These are phyloP conservation scores for Medakamo hakoo DNA, from an alignment of 139 green algal species.

Conservation along the genomic window DNA sequence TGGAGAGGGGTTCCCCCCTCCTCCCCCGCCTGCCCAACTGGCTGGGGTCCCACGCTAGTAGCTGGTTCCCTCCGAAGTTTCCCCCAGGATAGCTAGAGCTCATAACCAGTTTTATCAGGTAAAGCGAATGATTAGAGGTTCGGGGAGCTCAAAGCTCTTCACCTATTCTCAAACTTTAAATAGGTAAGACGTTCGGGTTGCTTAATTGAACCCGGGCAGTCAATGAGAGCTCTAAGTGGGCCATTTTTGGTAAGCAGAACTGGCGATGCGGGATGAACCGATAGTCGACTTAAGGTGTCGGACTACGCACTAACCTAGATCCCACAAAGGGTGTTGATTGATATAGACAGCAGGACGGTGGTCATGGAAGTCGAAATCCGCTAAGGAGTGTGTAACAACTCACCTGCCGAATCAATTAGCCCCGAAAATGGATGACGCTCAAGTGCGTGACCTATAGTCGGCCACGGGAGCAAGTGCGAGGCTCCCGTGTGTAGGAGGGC, in stretches of 20 bases:
- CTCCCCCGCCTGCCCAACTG: too few relatives aligned
- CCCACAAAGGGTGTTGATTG: constrained; percentile 88
- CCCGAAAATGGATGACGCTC: constrained; percentile 93
- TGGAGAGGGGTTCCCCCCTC: neutral
- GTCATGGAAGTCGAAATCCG: constrained; percentile 95
- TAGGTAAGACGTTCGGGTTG: constrained; percentile 67
- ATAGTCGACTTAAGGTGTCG: constrained; percentile 76
- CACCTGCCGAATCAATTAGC: constrained; percentile 93
- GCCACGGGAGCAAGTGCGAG: constrained; percentile 71
- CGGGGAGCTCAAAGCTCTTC: constrained; percentile 61
- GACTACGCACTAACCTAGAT: constrained; percentile 86
- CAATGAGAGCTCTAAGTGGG: constrained; percentile 72
- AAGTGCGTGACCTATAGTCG: constrained; percentile 76
- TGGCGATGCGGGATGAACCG: constrained; percentile 91
- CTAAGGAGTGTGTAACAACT: constrained; percentile 98
- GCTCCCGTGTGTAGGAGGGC: constrained; percentile 78
- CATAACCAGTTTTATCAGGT: constrained; percentile 68
- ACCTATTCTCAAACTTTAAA: constrained; percentile 95
- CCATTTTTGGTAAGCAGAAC: constrained; percentile 95
- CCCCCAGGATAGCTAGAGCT: constrained; percentile 80
- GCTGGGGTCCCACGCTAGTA: constrained; percentile 41
- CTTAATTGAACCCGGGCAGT: constrained; percentile 64
- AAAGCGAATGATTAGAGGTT: constrained; percentile 89
- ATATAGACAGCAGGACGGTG: constrained; percentile 90
- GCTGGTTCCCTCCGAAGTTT: constrained; percentile 91